These are phyloP conservation scores for Myotisia sp. DNA, from an alignment of 2,329 filamentous ascomycete genomes.

Conservation along the genomic window DNA sequence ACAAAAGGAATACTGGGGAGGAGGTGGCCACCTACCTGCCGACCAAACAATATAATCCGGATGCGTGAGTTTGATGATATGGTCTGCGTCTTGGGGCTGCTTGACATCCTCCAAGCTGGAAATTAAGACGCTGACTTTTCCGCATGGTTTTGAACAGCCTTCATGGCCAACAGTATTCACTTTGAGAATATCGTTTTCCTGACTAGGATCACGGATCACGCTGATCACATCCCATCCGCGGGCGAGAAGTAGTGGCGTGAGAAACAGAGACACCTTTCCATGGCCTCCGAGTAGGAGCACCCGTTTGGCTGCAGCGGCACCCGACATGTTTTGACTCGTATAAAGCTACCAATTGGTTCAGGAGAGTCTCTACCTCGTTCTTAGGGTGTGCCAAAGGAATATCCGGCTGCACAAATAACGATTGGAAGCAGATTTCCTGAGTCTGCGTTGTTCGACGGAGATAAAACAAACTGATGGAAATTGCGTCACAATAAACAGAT, in stretches of 20 bases:
- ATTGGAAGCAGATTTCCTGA: too few species aligned
- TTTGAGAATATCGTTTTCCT: conserved; percentile 48
- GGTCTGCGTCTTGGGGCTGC: conserved; percentile 46
- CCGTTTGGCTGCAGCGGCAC: conserved; percentile 21
- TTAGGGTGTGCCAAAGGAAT: too few species aligned
- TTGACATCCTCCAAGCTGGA: conserved; percentile 58
- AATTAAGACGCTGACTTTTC: conserved; percentile 55
- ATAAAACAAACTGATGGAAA: too few species aligned
- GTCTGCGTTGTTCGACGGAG: too few species aligned
- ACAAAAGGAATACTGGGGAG: conserved; percentile 9
- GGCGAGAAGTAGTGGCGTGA: conserved; percentile 62
- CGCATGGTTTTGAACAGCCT: too few species aligned
- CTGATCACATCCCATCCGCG: conserved; percentile 65
- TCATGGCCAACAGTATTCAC: conserved; percentile 42
- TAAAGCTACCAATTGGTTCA: too few species aligned
- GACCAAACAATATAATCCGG: conserved; percentile 36
- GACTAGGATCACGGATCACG: conserved; percentile 59
- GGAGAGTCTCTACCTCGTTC: too few species aligned
- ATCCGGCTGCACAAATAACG: too few species aligned
- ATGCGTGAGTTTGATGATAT: conserved; percentile 38
- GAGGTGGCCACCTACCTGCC: conserved; percentile 26
- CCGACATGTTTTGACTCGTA: conserved; percentile 1
- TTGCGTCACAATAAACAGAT: too few species aligned
- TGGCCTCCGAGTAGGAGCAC: conserved; percentile 69
- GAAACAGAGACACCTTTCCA: conserved; percentile 59